phyloP scores from a whole-genome alignment of 2,329 filamentous ascomycete species.

The Bretziella fagacearum region DNA sequence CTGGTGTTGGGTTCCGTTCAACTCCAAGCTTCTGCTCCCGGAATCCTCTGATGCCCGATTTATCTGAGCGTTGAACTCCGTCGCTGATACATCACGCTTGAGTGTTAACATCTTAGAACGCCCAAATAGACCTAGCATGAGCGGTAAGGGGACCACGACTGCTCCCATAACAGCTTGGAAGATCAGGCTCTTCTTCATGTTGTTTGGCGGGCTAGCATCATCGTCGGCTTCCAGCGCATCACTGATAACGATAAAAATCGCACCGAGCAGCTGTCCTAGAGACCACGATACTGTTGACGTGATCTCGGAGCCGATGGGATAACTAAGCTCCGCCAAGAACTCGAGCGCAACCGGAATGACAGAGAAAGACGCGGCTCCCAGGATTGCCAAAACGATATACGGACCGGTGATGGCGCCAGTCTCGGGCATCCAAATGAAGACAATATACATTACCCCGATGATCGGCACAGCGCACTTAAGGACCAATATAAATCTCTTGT shows the following conservation, averaged over 20 bases:
- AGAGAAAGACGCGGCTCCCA: constrained; percentile 66
- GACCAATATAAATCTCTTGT: constrained; percentile 57
- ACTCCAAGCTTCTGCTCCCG: neutral
- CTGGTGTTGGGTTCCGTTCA: neutral
- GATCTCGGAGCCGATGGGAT: constrained; percentile 74
- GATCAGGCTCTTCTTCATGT: constrained; percentile 60
- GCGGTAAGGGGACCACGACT: constrained; percentile 46
- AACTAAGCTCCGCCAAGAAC: constrained; percentile 70
- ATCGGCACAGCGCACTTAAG: constrained; percentile 62
- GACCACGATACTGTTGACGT: constrained; percentile 72
- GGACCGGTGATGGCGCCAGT: constrained; percentile 44
- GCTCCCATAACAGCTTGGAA: constrained; percentile 61
- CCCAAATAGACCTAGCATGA: constrained; percentile 56
- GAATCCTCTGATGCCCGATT: neutral
- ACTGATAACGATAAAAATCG: constrained; percentile 67
- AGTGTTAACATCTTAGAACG: constrained; percentile 19
- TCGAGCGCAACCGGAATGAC: constrained; percentile 76
- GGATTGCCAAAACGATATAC: constrained; percentile 55
- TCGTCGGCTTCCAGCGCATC: constrained; percentile 48
- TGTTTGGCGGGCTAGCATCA: constrained; percentile 40
- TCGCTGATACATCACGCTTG: neutral
- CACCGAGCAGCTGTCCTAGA: constrained; percentile 71
- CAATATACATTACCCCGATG: constrained; percentile 55
- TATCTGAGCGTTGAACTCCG: neutral
- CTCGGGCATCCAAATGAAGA: constrained; percentile 60